Percentiles rank a stretch among this genome's conserved stretches.
phyloP scores from a whole-genome alignment of 2,329 filamentous ascomycete genomes.

The Ophiostoma perfectum region DNA sequence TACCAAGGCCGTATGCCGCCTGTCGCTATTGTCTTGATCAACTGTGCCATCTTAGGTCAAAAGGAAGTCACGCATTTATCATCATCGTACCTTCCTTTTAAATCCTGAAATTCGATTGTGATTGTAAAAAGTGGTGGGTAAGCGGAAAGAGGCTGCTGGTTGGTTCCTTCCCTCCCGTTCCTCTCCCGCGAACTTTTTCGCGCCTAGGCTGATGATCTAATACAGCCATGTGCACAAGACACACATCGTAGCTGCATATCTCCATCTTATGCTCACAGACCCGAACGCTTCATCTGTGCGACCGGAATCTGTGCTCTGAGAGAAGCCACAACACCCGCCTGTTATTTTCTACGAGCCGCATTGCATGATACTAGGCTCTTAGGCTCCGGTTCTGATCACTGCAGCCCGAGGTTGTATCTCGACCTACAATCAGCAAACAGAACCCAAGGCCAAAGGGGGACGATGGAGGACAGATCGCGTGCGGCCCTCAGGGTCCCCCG shows the following conservation, averaged over 20 bases:
- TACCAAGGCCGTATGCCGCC: no score
- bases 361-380: neutral
- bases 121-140: neutral
- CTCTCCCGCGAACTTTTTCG: neutral
- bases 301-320: neutral
- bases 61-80: no score
- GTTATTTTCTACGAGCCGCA: neutral
- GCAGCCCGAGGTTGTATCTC: no score
- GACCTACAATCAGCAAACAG: no score
- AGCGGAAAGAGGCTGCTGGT: neutral
- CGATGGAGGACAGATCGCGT: slow-evolving; percentile 21
- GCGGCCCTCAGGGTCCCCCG: slow-evolving; percentile 16
- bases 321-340: no score
- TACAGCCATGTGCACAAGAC: neutral
- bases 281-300: neutral
- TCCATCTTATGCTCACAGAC: neutral
- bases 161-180: neutral
- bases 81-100: no score
- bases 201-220: neutral
- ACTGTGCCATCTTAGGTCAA: no score
- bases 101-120: no score
- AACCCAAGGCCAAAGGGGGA: neutral
- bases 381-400: no score
- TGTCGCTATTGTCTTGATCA: no score
- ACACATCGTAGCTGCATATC: neutral